A percentile compares a stretch with the other conserved stretches of the same genome.
Evolutionary conservation across 2,329 filamentous ascomycete species (phyloP).

Genomic region (Scedosporium boydii): DNA sequence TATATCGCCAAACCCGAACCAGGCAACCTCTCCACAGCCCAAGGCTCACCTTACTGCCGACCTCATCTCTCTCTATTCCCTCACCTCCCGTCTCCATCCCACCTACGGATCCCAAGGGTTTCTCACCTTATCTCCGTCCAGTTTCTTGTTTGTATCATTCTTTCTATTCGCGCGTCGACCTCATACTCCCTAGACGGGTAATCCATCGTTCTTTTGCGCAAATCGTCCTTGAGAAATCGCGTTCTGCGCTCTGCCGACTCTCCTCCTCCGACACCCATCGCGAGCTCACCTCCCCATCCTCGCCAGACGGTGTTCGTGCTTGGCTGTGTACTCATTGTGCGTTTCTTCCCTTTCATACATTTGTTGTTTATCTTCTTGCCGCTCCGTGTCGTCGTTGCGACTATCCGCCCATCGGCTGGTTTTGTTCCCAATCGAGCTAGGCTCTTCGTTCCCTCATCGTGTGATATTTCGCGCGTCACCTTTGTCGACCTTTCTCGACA

Average conservation of each 20-base stretch:
- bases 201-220: not conserved
- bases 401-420: not conserved
- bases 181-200: not conserved
- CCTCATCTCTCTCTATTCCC: not conserved
- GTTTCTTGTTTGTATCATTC: not conserved
- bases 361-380: not conserved
- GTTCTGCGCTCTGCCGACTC: not conserved
- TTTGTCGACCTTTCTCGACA: too few relatives aligned
- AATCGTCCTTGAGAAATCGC: not conserved
- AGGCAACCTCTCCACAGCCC: slow-evolving; percentile 4
- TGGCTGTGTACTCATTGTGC: not conserved
- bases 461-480: not conserved
- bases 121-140: not conserved
- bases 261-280: not conserved
- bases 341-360: not conserved
- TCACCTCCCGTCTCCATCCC: not conserved
- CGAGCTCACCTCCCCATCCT: not conserved
- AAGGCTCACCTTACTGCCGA: slow-evolving; percentile 1
- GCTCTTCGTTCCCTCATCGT: too few relatives aligned
- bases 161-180: not conserved
- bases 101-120: not conserved
- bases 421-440: not conserved
- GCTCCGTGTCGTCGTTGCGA: not conserved
- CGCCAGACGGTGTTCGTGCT: not conserved
- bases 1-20: slow-evolving; percentile 1